These are phyloP conservation scores for Epithele typhae DNA, from an alignment of 768 basidiomycete species.

Conservation along the genomic window DNA sequence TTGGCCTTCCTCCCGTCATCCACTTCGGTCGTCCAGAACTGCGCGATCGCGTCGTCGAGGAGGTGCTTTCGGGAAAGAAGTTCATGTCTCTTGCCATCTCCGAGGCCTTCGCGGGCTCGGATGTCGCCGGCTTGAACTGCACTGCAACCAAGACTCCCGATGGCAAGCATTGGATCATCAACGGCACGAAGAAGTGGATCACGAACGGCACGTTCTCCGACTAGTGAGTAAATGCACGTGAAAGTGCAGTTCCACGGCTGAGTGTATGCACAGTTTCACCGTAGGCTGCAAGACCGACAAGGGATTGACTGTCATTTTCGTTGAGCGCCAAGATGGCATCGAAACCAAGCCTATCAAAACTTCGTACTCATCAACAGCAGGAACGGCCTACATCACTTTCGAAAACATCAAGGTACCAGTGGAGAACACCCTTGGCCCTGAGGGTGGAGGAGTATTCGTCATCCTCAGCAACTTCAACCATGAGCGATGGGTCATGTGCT, in stretches of 20 bases:
- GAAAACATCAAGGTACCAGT: slow-evolving; percentile 84
- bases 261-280: slow-evolving; percentile 20
- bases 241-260: no score
- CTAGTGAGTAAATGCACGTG: slow-evolving; percentile 18
- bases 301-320: slow-evolving; percentile 81
- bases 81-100: slow-evolving; percentile 86
- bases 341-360: slow-evolving; percentile 88
- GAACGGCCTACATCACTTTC: slow-evolving; percentile 81
- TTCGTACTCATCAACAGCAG: slow-evolving; percentile 83
- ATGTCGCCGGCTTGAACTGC: slow-evolving; percentile 77
- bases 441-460: slow-evolving; percentile 68
- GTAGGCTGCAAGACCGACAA: slow-evolving; percentile 30
- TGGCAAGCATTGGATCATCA: slow-evolving; percentile 81
- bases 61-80: slow-evolving; percentile 72
- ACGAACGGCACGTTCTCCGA: slow-evolving; percentile 65
- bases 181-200: slow-evolving; percentile 87
- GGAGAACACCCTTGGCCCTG: slow-evolving; percentile 80
- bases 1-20: slow-evolving; percentile 80
- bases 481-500: slow-evolving; percentile 91
- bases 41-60: slow-evolving; percentile 50
- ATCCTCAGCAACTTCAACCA: slow-evolving; percentile 89
- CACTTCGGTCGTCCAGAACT: slow-evolving; percentile 73
- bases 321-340: slow-evolving; percentile 78
- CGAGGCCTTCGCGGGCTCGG: slow-evolving; percentile 84
- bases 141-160: slow-evolving; percentile 76